Conservation (phyloP, 257 asterid species). For the Solanum sejunctum region DNA sequence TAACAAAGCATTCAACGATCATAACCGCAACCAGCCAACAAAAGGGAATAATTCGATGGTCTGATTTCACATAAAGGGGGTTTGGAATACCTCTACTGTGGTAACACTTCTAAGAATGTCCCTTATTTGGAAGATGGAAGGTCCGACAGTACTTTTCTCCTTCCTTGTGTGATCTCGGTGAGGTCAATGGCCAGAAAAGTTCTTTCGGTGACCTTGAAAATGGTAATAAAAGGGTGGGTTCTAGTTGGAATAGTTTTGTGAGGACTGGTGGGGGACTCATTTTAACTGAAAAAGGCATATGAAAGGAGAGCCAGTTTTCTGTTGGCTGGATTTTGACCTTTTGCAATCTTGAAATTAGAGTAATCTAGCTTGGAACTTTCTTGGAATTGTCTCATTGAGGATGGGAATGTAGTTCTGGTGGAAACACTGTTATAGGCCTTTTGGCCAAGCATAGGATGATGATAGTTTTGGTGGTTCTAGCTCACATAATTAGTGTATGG, state of each 20-base stretch:
- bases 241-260: no score
- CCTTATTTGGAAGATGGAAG: no score
- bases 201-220: no score
- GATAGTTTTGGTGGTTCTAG: background rate
- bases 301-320: background rate
- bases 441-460: background rate
- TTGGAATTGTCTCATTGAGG: background rate
- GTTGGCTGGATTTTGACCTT: background rate
- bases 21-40: background rate
- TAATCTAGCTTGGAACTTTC: background rate
- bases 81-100: no score
- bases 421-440: background rate
- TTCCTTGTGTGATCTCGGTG: no score
- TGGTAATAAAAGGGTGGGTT: no score
- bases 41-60: background rate
- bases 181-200: no score
- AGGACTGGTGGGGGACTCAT: background rate
- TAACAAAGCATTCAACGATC: background rate
- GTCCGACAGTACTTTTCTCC: no score
- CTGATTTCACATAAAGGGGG: no score
- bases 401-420: background rate
- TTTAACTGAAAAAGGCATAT: background rate
- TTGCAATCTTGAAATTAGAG: background rate
- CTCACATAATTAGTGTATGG: background rate
- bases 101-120: no score